Evolutionary conservation across 768 basidiomycete species (phyloP), one percentile per base, ranked within the genome.

Genomic region (Wakefieldia striispora): DNA sequence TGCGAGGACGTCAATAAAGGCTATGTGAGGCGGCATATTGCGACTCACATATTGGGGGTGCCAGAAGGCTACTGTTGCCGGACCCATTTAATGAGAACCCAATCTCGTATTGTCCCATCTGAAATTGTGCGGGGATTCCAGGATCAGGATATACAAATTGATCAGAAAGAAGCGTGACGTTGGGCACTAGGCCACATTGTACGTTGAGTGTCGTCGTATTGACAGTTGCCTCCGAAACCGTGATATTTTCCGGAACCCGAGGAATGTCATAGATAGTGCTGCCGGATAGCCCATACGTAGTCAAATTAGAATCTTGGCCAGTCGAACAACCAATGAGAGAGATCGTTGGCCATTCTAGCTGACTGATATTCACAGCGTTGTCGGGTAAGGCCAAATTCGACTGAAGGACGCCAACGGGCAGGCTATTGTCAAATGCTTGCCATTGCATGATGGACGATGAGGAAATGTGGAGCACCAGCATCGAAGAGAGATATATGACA

Each of bases 371-470:
- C 8, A 33, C 27, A 0, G 34, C 31, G 3, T 38, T 6, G 11
- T 23, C 9, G 3, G 50, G 41, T 54, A 58, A 56, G 4, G 31
- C 43, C 2, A 40, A 9, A 4, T 33, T 44, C 1, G 56, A 50
- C 1, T 43, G 45, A 23, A 57, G 45, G 19, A 54, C 48, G 8
- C 20, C 9, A 4, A 2, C 38, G 1, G 19, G 26, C 9, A 43
- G 19, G 3, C 56, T 50, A 4, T 39, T 31, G 14, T 59, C 48
- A 37, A 61, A 65, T 3, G 55, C 34, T 12, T 58, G 44, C 1
- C 65, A 51, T 33, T 54, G 49, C 17, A 65, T 37, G 37, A 65
- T 36, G 1, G 64, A 47, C 1, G 64, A 51, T 0, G 61, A 66
- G 11, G 59, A 21, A 33, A 66, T 50, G 41, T 66, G 64, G 0